A percentile compares a stretch with the other conserved stretches of the same genome.
Conservation (phyloP, 805 yeast species). For the Starmera pachycereana region DNA sequence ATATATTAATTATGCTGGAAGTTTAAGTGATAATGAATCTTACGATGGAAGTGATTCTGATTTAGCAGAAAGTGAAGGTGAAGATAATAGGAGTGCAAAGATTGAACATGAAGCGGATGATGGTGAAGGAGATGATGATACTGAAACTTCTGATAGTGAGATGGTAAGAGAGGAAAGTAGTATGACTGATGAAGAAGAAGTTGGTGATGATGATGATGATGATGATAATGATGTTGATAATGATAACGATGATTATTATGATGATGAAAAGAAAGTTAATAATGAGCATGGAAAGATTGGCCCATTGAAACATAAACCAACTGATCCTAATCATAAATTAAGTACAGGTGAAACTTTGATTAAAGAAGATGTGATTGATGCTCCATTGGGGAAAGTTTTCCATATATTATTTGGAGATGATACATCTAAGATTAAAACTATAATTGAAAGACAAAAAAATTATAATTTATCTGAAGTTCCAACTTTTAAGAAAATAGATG, state of each 20-base stretch:
- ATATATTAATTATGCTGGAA: conserved; percentile 3
- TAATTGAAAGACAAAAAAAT: conserved; percentile 54
- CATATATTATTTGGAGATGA: conserved; percentile 55
- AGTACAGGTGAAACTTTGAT: conserved; percentile 44
- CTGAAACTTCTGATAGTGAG: conserved; percentile 4
- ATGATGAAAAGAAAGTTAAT: too few species aligned
- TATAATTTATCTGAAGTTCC: conserved; percentile 43
- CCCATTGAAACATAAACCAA: conserved; percentile 40
- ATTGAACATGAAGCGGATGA: conserved; percentile 14
- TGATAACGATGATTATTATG: too few species aligned
- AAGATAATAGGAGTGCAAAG: conserved; percentile 14
- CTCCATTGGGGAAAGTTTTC: conserved; percentile 57
- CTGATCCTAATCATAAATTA: conserved; percentile 31
- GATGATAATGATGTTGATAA: too few species aligned
- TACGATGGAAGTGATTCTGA: conserved; percentile 6
- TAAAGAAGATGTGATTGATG: conserved; percentile 39
- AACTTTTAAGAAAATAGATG: conserved; percentile 22
- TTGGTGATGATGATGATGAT: conserved; percentile 3
- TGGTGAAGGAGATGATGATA: conserved; percentile 15
- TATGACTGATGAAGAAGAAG: conserved; percentile 1
- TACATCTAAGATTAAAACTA: conserved; percentile 28
- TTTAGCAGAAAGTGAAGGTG: conserved; percentile 23
- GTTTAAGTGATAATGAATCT: conserved; percentile 3
- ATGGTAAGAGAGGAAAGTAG: conserved; percentile 1
- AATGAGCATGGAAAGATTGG: too few species aligned